Conservation (phyloP, 164 flowering plant species). For the Nymphaea thermarum region DNA sequence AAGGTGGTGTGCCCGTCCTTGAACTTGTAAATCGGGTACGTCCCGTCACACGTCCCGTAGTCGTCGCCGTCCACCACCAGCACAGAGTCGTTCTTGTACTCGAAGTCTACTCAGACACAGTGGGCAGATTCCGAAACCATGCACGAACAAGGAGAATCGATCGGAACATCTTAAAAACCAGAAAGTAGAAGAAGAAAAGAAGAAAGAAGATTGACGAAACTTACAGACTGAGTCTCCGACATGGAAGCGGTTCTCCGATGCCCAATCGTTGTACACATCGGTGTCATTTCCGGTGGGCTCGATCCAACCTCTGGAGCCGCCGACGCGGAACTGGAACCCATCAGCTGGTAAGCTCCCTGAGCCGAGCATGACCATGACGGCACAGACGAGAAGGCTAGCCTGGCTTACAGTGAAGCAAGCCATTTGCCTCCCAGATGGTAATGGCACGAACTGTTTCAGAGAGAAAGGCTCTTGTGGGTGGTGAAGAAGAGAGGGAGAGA, state of each 20-base stretch:
- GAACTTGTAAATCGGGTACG: slow-evolving; percentile 19
- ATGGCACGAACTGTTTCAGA: not conserved
- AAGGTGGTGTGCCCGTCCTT: slow-evolving; percentile 32
- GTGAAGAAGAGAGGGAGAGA: not conserved
- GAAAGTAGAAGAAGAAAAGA: not conserved
- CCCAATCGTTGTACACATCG: slow-evolving; percentile 40
- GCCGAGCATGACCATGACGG: slow-evolving; percentile 6
- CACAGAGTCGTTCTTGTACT: slow-evolving; percentile 49
- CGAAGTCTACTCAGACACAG: slow-evolving; percentile 26
- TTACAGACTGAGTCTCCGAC: slow-evolving; percentile 49
- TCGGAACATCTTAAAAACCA: not conserved
- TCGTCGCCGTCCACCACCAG: slow-evolving; percentile 29
- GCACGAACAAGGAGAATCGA: not conserved
- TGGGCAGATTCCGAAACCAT: not conserved
- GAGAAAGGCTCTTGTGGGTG: not conserved
- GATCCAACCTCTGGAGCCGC: slow-evolving; percentile 38
- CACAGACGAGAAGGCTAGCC: not conserved
- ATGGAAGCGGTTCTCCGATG: slow-evolving; percentile 40
- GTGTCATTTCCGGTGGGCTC: slow-evolving; percentile 30
- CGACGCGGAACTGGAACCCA: slow-evolving; percentile 34
- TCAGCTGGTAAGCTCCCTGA: slow-evolving; percentile 8
- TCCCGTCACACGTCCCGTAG: slow-evolving; percentile 24
- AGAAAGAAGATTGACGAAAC: slow-evolving; percentile 3
- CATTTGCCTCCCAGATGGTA: not conserved
- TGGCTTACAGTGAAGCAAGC: not conserved